Evolutionary conservation across 306 rosid genomes (phyloP).

Genomic region (Boehmeria nivea): DNA sequence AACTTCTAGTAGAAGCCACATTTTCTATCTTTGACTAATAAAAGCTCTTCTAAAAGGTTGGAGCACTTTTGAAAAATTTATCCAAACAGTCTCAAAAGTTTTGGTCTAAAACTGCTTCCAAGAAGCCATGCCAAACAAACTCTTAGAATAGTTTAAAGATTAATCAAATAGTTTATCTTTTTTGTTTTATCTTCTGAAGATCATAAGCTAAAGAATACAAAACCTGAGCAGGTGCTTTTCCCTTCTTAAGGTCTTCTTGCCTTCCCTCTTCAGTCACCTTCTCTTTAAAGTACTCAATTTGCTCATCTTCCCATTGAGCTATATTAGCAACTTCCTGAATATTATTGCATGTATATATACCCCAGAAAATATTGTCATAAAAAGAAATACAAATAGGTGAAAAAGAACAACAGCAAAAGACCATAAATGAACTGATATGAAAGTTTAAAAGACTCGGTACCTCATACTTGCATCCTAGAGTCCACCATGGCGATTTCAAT

Average conservation of each 20-base stretch:
- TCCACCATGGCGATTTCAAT: conserved; percentile 95
- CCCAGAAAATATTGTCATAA: neutral
- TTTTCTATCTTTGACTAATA: too few species aligned
- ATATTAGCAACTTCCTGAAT: conserved; percentile 78
- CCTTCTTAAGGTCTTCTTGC: conserved; percentile 75
- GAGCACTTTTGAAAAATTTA: too few species aligned
- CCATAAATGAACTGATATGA: conserved; percentile 11
- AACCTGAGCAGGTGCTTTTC: conserved; percentile 88
- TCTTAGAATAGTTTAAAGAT: too few species aligned
- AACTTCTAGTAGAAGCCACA: too few species aligned
- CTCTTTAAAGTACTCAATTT: conserved; percentile 84
- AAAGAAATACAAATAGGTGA: neutral
- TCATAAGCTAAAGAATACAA: conserved; percentile 5
- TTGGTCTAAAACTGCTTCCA: too few species aligned
- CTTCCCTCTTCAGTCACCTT: conserved; percentile 86
- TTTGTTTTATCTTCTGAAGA: neutral
- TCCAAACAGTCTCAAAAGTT: too few species aligned
- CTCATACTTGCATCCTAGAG: conserved; percentile 77
- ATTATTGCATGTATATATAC: conserved; percentile 9
- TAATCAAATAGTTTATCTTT: too few species aligned
- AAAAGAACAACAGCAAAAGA: conserved; percentile 1
- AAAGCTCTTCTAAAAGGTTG: too few species aligned
- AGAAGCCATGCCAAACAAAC: too few species aligned
- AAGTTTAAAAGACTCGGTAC: conserved; percentile 24
- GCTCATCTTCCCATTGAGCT: conserved; percentile 96